Conservation (phyloP, 78 protist species). For the Anaeramoeba flamelloides region DNA sequence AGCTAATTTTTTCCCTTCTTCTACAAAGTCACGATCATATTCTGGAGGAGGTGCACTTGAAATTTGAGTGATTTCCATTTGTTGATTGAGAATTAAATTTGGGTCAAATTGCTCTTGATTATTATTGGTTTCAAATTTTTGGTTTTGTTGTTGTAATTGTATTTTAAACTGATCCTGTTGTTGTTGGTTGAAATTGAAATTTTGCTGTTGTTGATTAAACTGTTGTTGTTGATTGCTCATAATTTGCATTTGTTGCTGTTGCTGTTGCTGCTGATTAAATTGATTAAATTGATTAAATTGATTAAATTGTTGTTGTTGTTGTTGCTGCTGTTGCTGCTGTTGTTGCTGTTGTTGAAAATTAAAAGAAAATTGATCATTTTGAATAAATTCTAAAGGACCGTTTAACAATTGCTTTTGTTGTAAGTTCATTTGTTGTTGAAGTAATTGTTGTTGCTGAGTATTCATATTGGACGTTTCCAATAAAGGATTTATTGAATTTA, state of each 20-base stretch:
- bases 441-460: background rate
- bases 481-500: no score
- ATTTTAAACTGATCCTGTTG: background rate
- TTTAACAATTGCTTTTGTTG: background rate
- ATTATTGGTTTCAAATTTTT: no score
- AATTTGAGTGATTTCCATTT: no score
- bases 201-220: background rate
- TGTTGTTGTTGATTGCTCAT: background rate
- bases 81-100: no score
- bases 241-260: background rate
- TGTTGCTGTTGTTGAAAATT: background rate
- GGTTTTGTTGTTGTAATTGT: no score
- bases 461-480: background rate
- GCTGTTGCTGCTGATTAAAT: background rate
- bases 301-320: background rate
- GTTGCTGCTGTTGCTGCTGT: background rate
- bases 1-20: no score
- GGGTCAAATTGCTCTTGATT: no score
- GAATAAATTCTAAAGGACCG: background rate
- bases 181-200: background rate
- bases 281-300: background rate
- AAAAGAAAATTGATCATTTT: background rate
- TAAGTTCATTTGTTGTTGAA: background rate
- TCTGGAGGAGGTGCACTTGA: no score
- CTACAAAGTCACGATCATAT: no score